phyloP scores from a whole-genome alignment of 106 monocot species.

The Acorus calamus region DNA sequence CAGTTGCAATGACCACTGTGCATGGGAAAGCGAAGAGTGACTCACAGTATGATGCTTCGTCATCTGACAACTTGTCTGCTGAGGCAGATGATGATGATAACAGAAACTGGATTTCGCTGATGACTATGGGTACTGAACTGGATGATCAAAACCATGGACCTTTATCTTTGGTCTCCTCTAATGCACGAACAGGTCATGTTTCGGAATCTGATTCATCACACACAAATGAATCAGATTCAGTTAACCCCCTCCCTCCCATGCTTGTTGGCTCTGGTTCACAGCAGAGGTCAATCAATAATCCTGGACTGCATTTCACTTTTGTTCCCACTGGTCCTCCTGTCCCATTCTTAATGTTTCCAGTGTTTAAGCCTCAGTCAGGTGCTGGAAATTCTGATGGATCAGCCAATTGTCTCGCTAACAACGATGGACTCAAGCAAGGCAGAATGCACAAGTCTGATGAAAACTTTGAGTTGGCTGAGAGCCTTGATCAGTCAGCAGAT shows the following conservation, averaged over 20 bases:
- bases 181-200: constrained; percentile 18
- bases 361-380: constrained; percentile 26
- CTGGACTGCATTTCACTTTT: constrained; percentile 42
- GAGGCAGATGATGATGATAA: constrained; percentile 37
- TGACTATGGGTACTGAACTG: constrained; percentile 18
- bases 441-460: no score
- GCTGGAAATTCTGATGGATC: constrained; percentile 26
- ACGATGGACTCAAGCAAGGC: constrained; percentile 1
- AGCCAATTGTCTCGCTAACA: constrained; percentile 22
- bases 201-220: constrained; percentile 27
- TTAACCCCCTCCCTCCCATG: constrained; percentile 32
- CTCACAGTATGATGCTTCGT: constrained; percentile 35
- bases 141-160: constrained; percentile 23
- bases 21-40: constrained; percentile 32
- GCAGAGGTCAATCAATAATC: constrained; percentile 28
- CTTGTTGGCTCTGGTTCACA: constrained; percentile 26
- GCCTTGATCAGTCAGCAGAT: constrained; percentile 20
- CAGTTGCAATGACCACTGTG: constrained; percentile 5
- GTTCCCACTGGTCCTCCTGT: constrained; percentile 64
- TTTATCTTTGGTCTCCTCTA: constrained; percentile 2
- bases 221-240: constrained; percentile 25
- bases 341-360: constrained; percentile 39
- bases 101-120: constrained; percentile 24
- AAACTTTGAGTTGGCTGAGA: constrained; percentile 9
- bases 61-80: constrained; percentile 27